A percentile compares a stretch with the other conserved stretches of the same genome.
Evolutionary conservation across 23 red algal genomes (phyloP).

Genomic region (Chondrus crispus): DNA sequence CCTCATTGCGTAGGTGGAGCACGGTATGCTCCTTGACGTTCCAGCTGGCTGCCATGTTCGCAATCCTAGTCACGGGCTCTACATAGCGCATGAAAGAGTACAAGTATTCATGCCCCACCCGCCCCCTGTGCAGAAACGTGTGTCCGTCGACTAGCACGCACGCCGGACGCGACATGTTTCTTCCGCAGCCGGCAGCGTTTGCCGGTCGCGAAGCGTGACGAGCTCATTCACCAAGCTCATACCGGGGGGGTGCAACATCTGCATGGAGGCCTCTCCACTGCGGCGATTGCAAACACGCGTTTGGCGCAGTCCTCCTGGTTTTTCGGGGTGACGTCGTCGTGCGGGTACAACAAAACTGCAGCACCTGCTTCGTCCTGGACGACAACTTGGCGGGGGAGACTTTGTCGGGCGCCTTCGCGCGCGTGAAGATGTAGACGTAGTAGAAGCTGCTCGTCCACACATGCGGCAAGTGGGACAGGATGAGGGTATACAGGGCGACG

Average conservation of each 20-base stretch:
- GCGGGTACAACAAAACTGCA: neutral
- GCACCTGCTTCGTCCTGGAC: neutral
- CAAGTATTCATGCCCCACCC: neutral
- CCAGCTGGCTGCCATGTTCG: neutral
- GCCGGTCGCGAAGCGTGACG: neutral
- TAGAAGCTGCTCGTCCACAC: neutral
- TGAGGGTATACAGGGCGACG: neutral
- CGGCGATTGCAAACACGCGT: neutral
- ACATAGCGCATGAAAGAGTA: constrained; percentile 22
- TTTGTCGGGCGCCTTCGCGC: neutral
- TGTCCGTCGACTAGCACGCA: constrained; percentile 39
- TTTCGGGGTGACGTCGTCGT: neutral
- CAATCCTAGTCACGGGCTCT: neutral
- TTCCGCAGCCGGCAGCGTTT: neutral
- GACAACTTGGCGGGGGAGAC: neutral
- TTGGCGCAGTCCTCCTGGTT: neutral
- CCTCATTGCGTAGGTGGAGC: constrained; percentile 39
- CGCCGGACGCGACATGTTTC: neutral
- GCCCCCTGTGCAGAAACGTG: neutral
- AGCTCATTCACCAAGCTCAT: neutral
- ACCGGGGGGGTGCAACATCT: neutral
- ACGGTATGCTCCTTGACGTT: neutral
- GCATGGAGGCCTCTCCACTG: neutral
- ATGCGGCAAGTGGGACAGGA: neutral
- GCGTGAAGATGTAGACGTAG: neutral